Conservation (phyloP, 257 asterid genomes). For the Mitragyna speciosa region DNA sequence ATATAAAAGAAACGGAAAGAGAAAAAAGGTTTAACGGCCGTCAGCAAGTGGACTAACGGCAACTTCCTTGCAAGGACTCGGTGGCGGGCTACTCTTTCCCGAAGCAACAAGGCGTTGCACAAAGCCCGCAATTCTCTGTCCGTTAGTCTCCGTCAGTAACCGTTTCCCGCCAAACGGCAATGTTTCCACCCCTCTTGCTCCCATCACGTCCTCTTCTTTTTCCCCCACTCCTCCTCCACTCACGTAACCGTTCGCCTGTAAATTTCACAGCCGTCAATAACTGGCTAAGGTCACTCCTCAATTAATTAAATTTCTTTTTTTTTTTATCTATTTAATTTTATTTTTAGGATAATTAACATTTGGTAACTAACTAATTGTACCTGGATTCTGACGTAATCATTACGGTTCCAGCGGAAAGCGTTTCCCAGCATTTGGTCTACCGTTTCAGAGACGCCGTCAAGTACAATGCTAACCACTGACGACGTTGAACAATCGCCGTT, state of each 20-base stretch:
- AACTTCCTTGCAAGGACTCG: constrained; percentile 92
- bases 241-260: constrained; percentile 59
- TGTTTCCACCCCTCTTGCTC: constrained; percentile 70
- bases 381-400: constrained; percentile 88
- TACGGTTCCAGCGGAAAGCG: constrained; percentile 88
- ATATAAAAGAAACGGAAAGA: neutral
- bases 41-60: constrained; percentile 76
- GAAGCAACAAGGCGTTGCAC: constrained; percentile 82
- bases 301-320: neutral
- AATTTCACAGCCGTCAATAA: constrained; percentile 23
- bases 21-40: constrained; percentile 58
- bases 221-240: constrained; percentile 31
- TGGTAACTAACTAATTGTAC: constrained; percentile 40
- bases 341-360: neutral
- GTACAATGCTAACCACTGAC: constrained; percentile 61
- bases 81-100: constrained; percentile 79
- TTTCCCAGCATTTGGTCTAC: constrained; percentile 87
- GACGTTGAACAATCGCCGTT: constrained; percentile 59
- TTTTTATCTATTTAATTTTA: no score
- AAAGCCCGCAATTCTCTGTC: constrained; percentile 58
- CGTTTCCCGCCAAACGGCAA: constrained; percentile 92
- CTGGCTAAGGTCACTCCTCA: no score
- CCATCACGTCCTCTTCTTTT: constrained; percentile 46
- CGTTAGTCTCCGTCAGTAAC: constrained; percentile 81
- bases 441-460: constrained; percentile 93